These are phyloP conservation scores for Penicilliopsis zonata DNA, from an alignment of 495 filamentous ascomycete species.

Conservation along the genomic window DNA sequence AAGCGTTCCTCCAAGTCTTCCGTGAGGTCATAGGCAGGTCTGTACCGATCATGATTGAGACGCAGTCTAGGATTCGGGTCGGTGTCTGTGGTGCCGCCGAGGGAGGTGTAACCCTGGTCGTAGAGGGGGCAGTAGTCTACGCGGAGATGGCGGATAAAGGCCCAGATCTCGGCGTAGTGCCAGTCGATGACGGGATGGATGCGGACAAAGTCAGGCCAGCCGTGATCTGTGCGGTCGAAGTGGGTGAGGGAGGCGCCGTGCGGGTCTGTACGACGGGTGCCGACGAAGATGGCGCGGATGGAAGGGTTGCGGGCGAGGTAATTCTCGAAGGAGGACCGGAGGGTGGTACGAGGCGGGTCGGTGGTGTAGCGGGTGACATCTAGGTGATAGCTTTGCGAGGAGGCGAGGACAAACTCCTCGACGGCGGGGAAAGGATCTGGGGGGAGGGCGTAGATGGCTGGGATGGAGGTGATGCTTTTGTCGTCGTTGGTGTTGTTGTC, in stretches of 20 bases:
- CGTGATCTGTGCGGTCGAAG: conserved; percentile 78
- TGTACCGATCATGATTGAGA: conserved; percentile 31
- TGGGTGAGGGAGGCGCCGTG: conserved; percentile 65
- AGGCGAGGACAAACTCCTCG: conserved; percentile 64
- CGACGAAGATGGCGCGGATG: conserved; percentile 82
- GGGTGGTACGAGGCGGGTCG: conserved; percentile 38
- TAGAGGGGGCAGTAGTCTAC: conserved; percentile 80
- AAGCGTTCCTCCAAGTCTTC: conserved; percentile 79
- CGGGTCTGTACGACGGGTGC: conserved; percentile 84
- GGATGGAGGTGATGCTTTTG: conserved; percentile 31
- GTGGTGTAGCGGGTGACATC: conserved; percentile 65
- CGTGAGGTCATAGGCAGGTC: conserved; percentile 78
- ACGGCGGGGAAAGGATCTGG: conserved; percentile 72
- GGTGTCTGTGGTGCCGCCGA: conserved; percentile 86
- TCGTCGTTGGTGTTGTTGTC: conserved; percentile 1
- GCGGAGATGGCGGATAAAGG: conserved; percentile 68
- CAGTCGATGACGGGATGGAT: conserved; percentile 94
- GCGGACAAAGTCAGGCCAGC: conserved; percentile 88
- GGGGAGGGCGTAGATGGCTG: conserved; percentile 80
- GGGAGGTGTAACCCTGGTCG: conserved; percentile 71
- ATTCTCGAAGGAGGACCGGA: conserved; percentile 50
- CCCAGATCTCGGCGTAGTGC: conserved; percentile 95
- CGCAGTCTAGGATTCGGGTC: conserved; percentile 72
- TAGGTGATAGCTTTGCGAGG: conserved; percentile 57
- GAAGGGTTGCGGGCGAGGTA: conserved; percentile 52